Evolutionary conservation across 2,329 filamentous ascomycete genomes (phyloP), one percentile per base, ranked within the genome.

Genomic region (Calonectria fujianensis): DNA sequence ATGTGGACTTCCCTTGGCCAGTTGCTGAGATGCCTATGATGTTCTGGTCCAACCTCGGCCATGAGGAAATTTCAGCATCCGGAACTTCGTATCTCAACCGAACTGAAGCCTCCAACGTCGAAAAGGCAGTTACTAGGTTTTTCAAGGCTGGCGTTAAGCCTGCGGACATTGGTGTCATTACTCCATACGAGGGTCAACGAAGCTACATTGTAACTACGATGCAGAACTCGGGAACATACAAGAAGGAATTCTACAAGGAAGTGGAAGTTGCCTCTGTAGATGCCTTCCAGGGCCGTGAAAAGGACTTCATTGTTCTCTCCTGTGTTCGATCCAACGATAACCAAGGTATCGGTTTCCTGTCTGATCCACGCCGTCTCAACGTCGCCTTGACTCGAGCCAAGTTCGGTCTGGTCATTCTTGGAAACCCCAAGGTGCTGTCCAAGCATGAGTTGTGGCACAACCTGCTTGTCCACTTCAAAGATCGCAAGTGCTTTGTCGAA

Each of bases 151-250:
- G 96, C 63, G 97, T 99, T n/a, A 94, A 96, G 82, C 96, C 97
- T 7, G 90, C 91, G 65, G 95, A 96, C 78, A 98, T 99, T 83
- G 97, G 97, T 87, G 97, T 99, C 81, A 98, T 99, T 83, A 99
- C 97, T 20, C 97, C 97, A 70, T 99, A 99, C 85, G 97, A 99
- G 87, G 97, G 97, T 73, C 97, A 99, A 87, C 94, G 97, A 82
- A 98, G 96, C 86, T 99, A 98, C 84, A 96, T 99, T 78, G 97
- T 99, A 74, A 98, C 95, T 83, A 98, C 96, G n/a, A 98, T 99
- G 96, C 97, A 99, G 86, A 96, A 96, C 76, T 97, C 94, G 16
- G 97, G 97, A 68, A 97, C 95, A 0, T 98, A 97, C 89, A 98
- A 98, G 88, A 99, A 99, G 88, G 97, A 99, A 84, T 92, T 94